A percentile compares a stretch with the other conserved stretches of the same genome.
Conservation (phyloP, 805 yeast genomes). For the Nakazawaea laoshanensis region DNA sequence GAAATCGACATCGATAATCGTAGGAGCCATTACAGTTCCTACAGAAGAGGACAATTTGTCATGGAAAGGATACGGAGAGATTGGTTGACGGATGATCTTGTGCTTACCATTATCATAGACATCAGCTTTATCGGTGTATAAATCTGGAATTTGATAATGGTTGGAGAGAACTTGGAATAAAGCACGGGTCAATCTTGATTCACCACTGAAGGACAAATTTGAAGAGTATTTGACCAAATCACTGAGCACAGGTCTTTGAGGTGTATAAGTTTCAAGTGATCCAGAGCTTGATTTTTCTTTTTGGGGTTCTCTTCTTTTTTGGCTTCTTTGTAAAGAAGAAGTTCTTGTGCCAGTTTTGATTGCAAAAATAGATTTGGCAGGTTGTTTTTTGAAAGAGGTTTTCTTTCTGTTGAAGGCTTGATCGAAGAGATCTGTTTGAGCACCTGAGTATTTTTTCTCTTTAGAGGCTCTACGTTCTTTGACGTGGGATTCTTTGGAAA, state of each 20-base stretch:
- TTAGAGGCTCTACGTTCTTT: conserved; percentile 5
- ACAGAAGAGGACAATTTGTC: conserved; percentile 4
- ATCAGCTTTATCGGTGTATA: conserved; percentile 3
- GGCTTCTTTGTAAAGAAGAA: background rate
- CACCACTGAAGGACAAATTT: conserved; percentile 6
- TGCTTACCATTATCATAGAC: background rate
- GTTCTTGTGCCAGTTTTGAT: conserved; percentile 1
- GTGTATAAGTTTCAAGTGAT: conserved; percentile 1
- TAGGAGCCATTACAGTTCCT: conserved; percentile 4
- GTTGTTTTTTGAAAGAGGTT: background rate
- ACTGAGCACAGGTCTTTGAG: conserved; percentile 5
- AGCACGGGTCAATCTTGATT: conserved; percentile 9
- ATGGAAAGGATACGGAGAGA: conserved; percentile 4
- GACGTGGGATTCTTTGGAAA: background rate
- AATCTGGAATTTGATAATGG: conserved; percentile 8
- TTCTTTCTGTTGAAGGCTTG: background rate
- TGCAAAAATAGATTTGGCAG: conserved; percentile 2
- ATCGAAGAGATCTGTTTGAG: conserved; percentile 3
- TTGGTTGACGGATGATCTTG: conserved; percentile 2
- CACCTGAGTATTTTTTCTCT: conserved; percentile 2
- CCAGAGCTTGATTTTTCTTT: background rate
- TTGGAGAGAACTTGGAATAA: conserved; percentile 2
- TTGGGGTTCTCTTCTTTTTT: background rate
- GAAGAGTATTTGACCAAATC: conserved; percentile 9
- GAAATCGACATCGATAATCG: conserved; percentile 7